phyloP scores from a whole-genome alignment of 257 asterid species.

The Plantago elongata region DNA sequence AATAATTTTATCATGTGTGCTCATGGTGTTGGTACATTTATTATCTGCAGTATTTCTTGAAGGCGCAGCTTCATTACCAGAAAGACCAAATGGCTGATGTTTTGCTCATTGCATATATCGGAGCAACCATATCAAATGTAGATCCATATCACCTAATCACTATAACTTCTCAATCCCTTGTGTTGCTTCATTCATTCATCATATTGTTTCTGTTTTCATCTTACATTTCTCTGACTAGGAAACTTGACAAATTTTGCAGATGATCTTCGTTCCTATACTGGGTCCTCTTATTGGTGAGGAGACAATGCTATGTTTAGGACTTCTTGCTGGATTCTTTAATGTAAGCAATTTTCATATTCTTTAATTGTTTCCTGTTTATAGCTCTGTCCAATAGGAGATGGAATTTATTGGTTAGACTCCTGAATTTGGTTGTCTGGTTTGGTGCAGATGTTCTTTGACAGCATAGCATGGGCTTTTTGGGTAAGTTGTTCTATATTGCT shows the following conservation, averaged over 20 bases:
- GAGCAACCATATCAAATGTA: constrained; percentile 76
- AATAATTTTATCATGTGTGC: constrained; percentile 11
- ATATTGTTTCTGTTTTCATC: too few species aligned
- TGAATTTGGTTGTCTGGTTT: constrained; percentile 17
- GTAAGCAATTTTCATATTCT: constrained; percentile 18
- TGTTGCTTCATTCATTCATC: neutral
- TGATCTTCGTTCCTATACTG: constrained; percentile 64
- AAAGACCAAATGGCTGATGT: constrained; percentile 82
- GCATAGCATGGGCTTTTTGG: constrained; percentile 89
- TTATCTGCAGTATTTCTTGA: constrained; percentile 61
- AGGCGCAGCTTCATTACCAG: constrained; percentile 72
- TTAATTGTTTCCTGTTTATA: constrained; percentile 8
- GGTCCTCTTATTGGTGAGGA: constrained; percentile 74
- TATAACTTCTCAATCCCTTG: neutral
- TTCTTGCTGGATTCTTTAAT: constrained; percentile 47
- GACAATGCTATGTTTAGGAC: constrained; percentile 57
- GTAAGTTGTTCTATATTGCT: constrained; percentile 28
- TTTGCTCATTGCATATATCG: constrained; percentile 62
- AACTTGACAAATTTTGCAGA: constrained; percentile 35
- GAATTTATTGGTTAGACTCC: neutral
- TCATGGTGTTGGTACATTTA: constrained; percentile 11
- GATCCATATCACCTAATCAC: neutral
- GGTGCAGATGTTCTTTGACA: constrained; percentile 76
- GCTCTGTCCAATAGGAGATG: constrained; percentile 19
- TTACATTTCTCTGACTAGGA: constrained; percentile 7